A percentile compares a stretch with the other conserved stretches of the same genome.
These are phyloP conservation scores for Dicorynia guianensis DNA, from an alignment of 306 rosid genomes.

Conservation along the genomic window DNA sequence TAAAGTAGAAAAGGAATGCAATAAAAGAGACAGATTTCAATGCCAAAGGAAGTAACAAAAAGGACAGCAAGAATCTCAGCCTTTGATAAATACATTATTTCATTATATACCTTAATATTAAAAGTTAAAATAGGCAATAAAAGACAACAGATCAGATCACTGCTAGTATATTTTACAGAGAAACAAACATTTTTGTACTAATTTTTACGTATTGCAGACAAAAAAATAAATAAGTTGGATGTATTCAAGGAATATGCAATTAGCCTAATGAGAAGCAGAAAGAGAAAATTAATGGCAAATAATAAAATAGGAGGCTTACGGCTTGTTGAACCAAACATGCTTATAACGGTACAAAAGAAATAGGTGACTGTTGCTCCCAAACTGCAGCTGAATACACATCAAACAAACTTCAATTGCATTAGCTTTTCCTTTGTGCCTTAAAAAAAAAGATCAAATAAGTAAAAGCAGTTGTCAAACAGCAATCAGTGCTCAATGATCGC, in stretches of 20 bases:
- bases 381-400: constrained; percentile 36
- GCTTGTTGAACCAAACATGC: constrained; percentile 80
- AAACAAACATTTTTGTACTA: neutral
- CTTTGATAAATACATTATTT: neutral
- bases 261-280: neutral
- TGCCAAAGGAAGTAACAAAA: neutral
- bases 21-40: neutral
- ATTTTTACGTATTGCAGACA: neutral
- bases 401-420: constrained; percentile 23
- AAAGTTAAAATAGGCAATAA: neutral
- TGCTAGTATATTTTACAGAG: neutral
- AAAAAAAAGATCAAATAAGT: neutral
- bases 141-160: neutral
- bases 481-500: neutral
- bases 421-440: neutral
- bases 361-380: constrained; percentile 16
- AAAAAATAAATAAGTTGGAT: neutral
- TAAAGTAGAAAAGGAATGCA: neutral
- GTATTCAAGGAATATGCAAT: neutral
- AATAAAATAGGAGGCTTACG: constrained; percentile 57
- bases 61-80: neutral
- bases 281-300: neutral
- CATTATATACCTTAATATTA: neutral
- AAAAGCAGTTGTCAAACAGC: neutral
- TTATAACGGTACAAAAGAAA: constrained; percentile 33